Conservation (phyloP, 2,329 filamentous ascomycete species). For the Seiridium unicorne region DNA sequence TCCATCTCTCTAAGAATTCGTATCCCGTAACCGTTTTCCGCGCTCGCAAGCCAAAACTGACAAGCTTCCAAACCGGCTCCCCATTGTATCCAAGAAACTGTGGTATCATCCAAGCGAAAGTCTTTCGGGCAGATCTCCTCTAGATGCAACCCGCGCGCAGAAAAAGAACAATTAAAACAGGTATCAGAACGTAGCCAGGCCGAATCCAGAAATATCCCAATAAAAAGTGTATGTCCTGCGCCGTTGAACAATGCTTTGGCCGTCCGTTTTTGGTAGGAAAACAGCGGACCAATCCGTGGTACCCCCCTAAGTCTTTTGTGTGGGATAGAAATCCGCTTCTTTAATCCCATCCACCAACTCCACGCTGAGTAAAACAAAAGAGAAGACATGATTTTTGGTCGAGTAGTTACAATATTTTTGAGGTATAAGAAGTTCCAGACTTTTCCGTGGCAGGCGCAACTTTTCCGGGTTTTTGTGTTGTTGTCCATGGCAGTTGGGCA, state of each 20-base stretch:
- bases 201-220: slow-evolving; percentile 7
- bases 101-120: slow-evolving; percentile 35
- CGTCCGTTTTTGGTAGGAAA: slow-evolving; percentile 18
- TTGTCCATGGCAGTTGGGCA: slow-evolving; percentile 9
- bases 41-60: slow-evolving; percentile 14
- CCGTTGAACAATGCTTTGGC: slow-evolving; percentile 26
- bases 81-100: slow-evolving; percentile 16
- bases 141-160: slow-evolving; percentile 16
- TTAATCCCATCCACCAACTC: slow-evolving; percentile 28
- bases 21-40: slow-evolving; percentile 18
- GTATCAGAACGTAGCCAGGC: slow-evolving; percentile 20
- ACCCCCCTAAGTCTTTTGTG: neutral
- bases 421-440: slow-evolving; percentile 1
- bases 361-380: slow-evolving; percentile 26
- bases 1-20: slow-evolving; percentile 20
- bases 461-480: slow-evolving; percentile 2
- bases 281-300: neutral
- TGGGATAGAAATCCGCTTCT: slow-evolving; percentile 14
- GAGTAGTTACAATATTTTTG: slow-evolving; percentile 23
- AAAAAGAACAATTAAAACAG: slow-evolving; percentile 18
- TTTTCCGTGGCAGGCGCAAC: slow-evolving; percentile 1
- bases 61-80: neutral
- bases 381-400: slow-evolving; percentile 18
- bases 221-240: slow-evolving; percentile 23
- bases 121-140: slow-evolving; percentile 18